Evolutionary conservation across 78 protist species (phyloP).

Genomic region (Blattamonas nauphoetae): DNA sequence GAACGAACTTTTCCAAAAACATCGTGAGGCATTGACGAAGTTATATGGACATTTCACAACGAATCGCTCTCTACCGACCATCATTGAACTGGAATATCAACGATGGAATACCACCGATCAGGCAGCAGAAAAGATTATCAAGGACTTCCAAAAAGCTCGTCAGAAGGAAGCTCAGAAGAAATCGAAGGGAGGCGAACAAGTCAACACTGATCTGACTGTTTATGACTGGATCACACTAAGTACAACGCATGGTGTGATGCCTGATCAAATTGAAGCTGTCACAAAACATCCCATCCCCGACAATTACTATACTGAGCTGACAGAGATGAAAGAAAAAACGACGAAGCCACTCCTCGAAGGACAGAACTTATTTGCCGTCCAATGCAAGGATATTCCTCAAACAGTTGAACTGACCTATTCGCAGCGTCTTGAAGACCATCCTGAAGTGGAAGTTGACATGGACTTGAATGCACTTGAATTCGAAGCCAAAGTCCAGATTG

Average conservation of each 20-base stretch:
- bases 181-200: background rate
- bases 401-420: background rate
- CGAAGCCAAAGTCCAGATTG: background rate
- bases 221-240: background rate
- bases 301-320: background rate
- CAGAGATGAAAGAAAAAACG: conserved; percentile 20
- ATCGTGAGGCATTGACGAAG: background rate
- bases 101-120: background rate
- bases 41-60: background rate
- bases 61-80: background rate
- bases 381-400: background rate
- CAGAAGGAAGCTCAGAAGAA: background rate
- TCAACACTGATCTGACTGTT: background rate
- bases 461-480: background rate
- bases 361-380: background rate
- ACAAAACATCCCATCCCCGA: background rate
- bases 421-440: background rate
- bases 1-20: background rate
- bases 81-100: background rate
- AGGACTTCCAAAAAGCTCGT: background rate
- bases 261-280: conserved; percentile 19
- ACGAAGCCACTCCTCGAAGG: background rate
- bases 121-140: background rate
- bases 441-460: background rate
- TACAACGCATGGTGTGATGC: background rate